Evolutionary conservation across 75 land plant genomes (phyloP), one percentile per base, ranked within the genome.

Genomic region (Pinus tabuliformis): DNA sequence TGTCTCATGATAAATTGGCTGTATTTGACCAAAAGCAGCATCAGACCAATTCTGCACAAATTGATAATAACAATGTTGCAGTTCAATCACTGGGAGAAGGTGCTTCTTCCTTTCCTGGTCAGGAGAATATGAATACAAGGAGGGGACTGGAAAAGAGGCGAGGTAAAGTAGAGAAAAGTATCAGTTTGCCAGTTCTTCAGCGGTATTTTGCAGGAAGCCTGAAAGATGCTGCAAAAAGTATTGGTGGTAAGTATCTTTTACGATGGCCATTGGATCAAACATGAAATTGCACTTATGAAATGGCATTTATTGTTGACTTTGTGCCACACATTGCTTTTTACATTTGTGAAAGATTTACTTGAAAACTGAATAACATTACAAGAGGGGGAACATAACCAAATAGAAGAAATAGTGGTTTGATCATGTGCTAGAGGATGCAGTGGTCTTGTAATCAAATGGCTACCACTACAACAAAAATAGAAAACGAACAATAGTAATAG

Each of bases 121-220:
- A 74, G 79, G 78, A 70, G 42, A 80, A 36, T 20, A 15, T 76
- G n/a, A 65, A 39, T 52, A 77, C 30, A 26, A 73, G 77, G 72
- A 74, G 57, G 20, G 37, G 36, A 30, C 26, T 28, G 13, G 84
- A 87, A 59, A 77, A 21, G 57, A 83, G 57, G 77, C 78, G 76
- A 17, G 71, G 80, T 56, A 85, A 87, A 54, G 24, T 77, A 37
- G 88, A 88, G 74, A 88, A 88, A n/a, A 73, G 66, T 8, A 79
- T 90, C 66, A 81, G 82, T 57, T 80, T 92, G 73, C 75, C 76
- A 45, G 89, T 86, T 59, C 91, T 93, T 15, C 83, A 79, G 52
- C 87, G 87, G 58, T 84, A 93, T 70, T 93, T 93, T 87, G 80
- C 95, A 52, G 91, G 95, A 73, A 93, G 91, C 75, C 83, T 93